Conservation (phyloP, 805 yeast genomes). For the Schizosaccharomyces cryophilus region DNA sequence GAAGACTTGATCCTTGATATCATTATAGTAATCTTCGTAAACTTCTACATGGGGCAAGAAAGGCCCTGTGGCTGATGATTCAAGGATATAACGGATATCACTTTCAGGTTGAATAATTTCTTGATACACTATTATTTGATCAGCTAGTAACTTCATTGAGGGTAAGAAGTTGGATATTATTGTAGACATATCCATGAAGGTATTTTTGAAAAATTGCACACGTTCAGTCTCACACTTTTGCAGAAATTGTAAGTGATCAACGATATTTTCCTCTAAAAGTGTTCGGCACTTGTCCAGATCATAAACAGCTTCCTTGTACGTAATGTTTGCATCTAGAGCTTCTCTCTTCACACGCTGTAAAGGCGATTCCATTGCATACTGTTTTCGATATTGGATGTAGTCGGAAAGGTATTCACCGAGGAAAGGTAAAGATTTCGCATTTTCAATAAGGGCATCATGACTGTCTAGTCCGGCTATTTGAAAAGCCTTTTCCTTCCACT, state of each 20-base stretch:
- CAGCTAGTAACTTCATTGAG: conserved; percentile 31
- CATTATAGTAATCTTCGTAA: conserved; percentile 59
- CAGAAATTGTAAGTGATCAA: conserved; percentile 38
- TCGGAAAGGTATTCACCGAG: conserved; percentile 12
- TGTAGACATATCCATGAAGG: conserved; percentile 45
- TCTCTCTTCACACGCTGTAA: conserved; percentile 30
- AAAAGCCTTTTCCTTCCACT: conserved; percentile 54
- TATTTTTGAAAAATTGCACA: conserved; percentile 49
- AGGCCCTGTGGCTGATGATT: conserved; percentile 46
- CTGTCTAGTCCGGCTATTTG: conserved; percentile 16
- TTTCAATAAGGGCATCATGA: conserved; percentile 3
- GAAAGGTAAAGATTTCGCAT: conserved; percentile 8
- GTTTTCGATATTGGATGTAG: neutral
- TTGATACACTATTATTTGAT: conserved; percentile 37
- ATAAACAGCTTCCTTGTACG: conserved; percentile 29
- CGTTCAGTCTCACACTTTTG: conserved; percentile 66
- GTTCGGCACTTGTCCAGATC: conserved; percentile 44
- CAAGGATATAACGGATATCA: conserved; percentile 42
- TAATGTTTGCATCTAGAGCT: conserved; percentile 30
- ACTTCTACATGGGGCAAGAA: conserved; percentile 48
- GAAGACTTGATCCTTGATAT: conserved; percentile 38
- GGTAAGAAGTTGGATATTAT: conserved; percentile 37
- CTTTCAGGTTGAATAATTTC: conserved; percentile 45
- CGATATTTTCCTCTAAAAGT: conserved; percentile 41
- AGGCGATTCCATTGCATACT: conserved; percentile 17